Conservation (phyloP, 73 alveolate genomes). For the Paramecium tetraurelia region DNA sequence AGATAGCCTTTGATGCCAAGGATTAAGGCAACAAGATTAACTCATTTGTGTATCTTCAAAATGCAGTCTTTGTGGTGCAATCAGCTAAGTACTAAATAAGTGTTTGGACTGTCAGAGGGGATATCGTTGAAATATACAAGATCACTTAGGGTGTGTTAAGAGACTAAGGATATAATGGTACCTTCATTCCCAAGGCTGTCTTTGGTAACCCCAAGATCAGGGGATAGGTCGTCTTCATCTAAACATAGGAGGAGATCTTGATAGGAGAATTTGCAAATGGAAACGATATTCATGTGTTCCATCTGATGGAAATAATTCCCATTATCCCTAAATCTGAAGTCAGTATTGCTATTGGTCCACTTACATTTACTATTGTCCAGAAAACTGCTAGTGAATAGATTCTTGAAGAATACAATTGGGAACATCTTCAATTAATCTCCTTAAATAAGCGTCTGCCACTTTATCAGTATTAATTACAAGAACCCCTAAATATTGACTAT, state of each 20-base stretch:
- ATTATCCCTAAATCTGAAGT: background rate
- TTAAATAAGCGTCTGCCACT: background rate
- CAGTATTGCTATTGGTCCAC: background rate
- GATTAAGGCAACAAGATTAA: background rate
- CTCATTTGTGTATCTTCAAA: background rate
- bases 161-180: background rate
- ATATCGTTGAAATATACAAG: background rate
- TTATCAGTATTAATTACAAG: background rate
- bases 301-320: background rate
- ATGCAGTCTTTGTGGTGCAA: background rate
- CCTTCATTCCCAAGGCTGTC: background rate
- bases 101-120: background rate
- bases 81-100: background rate
- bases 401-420: background rate
- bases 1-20: background rate
- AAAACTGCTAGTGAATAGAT: background rate
- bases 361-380: background rate
- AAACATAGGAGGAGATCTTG: background rate
- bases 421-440: background rate
- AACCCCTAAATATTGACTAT: slow-evolving; percentile 5
- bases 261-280: slow-evolving; percentile 19
- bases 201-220: background rate
- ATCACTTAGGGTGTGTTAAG: background rate
- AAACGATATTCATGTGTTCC: background rate
- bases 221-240: background rate